Evolutionary conservation across 2,329 filamentous ascomycete genomes (phyloP).

Genomic region (Knufia fluminis): DNA sequence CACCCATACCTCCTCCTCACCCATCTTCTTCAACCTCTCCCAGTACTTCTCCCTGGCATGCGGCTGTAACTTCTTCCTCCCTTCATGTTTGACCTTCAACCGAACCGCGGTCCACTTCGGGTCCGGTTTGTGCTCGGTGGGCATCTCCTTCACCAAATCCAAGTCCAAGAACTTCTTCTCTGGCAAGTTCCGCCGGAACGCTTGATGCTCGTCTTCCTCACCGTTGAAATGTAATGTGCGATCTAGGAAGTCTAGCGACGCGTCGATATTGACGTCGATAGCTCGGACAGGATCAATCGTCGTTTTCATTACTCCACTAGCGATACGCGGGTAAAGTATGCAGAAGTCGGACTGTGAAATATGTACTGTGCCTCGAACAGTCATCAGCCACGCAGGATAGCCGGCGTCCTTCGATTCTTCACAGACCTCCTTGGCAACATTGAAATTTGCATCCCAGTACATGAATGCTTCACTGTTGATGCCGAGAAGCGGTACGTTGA

Average conservation of each 20-base stretch:
- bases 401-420: constrained; percentile 44
- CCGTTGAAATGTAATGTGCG: constrained; percentile 41
- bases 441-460: constrained; percentile 58
- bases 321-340: constrained; percentile 52
- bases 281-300: constrained; percentile 55
- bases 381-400: constrained; percentile 42
- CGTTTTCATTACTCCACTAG: constrained; percentile 51
- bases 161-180: constrained; percentile 45
- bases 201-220: constrained; percentile 31
- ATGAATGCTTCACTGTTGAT: constrained; percentile 62
- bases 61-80: constrained; percentile 14
- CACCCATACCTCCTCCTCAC: constrained; percentile 18
- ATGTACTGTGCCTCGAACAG: constrained; percentile 53
- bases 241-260: constrained; percentile 53
- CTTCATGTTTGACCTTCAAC: constrained; percentile 50
- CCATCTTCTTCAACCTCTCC: constrained; percentile 10
- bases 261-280: constrained; percentile 54
- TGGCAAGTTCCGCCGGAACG: constrained; percentile 42
- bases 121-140: constrained; percentile 45
- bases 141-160: constrained; percentile 38
- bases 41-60: constrained; percentile 15
- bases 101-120: constrained; percentile 51
- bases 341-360: constrained; percentile 59
- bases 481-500: constrained; percentile 49
- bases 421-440: constrained; percentile 48